These are phyloP conservation scores for Ligustrum vulgare DNA, from an alignment of 257 asterid genomes.

Conservation along the genomic window DNA sequence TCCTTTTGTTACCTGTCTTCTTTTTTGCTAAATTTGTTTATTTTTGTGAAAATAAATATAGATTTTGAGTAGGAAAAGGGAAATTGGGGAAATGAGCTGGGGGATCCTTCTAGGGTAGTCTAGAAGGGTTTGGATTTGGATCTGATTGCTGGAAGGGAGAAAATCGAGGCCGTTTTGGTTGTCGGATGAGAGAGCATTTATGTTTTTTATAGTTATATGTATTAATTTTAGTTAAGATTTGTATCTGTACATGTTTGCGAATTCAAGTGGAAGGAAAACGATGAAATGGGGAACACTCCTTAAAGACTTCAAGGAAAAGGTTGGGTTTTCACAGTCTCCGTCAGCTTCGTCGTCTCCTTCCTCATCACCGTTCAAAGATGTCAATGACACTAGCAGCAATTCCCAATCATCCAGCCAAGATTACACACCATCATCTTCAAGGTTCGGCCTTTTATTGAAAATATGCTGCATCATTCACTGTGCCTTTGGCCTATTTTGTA, in stretches of 20 bases:
- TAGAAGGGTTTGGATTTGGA: conserved; percentile 66
- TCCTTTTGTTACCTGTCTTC: neutral
- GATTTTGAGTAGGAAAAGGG: neutral
- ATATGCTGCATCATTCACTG: conserved; percentile 4
- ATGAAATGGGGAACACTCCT: conserved; percentile 99
- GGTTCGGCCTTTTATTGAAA: conserved; percentile 38
- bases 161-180: conserved; percentile 26
- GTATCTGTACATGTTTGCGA: conserved; percentile 46
- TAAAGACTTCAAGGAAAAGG: conserved; percentile 96
- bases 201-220: conserved; percentile 21
- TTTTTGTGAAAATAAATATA: conserved; percentile 16
- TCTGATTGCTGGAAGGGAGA: conserved; percentile 52
- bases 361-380: conserved; percentile 53
- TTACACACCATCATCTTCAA: conserved; percentile 61
- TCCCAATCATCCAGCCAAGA: conserved; percentile 50
- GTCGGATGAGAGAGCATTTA: conserved; percentile 68
- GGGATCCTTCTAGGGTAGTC: conserved; percentile 61
- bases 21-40: neutral
- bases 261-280: conserved; percentile 65
- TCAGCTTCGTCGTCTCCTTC: conserved; percentile 56
- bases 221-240: conserved; percentile 31
- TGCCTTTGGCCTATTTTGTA: conserved; percentile 4
- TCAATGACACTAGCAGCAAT: conserved; percentile 39
- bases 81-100: conserved; percentile 46
- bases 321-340: conserved; percentile 71